A percentile compares a stretch with the other conserved stretches of the same genome.
phyloP scores from a whole-genome alignment of 805 yeast genomes.

The Kazachstania taianensis region DNA sequence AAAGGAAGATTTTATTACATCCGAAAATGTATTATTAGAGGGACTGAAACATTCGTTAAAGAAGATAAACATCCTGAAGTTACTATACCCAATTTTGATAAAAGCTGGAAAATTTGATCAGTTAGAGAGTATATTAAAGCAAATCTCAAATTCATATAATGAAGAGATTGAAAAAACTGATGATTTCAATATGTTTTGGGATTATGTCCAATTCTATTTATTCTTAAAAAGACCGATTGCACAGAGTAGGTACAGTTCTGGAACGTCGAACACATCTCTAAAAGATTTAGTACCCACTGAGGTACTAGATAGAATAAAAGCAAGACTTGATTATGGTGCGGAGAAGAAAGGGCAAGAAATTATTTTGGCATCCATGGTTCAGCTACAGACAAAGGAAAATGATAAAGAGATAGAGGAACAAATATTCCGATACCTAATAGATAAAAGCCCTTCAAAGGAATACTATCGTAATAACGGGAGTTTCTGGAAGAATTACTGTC shows the following conservation, averaged over 20 bases:
- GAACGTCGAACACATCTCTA: background rate
- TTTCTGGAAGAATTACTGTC: conserved; percentile 25
- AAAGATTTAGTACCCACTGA: conserved; percentile 5
- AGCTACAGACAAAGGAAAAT: conserved; percentile 19
- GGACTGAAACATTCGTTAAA: conserved; percentile 16
- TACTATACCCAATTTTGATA: conserved; percentile 15
- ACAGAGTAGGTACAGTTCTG: conserved; percentile 13
- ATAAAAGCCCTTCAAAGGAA: conserved; percentile 8
- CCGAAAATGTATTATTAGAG: conserved; percentile 17
- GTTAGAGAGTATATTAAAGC: conserved; percentile 9
- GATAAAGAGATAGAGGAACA: conserved; percentile 14
- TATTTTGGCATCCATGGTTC: conserved; percentile 15
- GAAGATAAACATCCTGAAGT: conserved; percentile 16
- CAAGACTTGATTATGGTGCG: conserved; percentile 13
- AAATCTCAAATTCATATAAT: conserved; percentile 9
- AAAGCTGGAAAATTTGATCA: conserved; percentile 15
- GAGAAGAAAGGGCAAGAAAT: conserved; percentile 12
- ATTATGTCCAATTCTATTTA: conserved; percentile 19
- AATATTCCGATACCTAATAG: conserved; percentile 16
- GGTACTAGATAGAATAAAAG: conserved; percentile 11
- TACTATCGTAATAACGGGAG: conserved; percentile 14
- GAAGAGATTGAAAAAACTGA: conserved; percentile 15
- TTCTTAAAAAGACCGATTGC: conserved; percentile 11
- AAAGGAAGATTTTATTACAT: conserved; percentile 15
- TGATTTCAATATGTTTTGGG: conserved; percentile 25